Percentiles rank a stretch among this genome's conserved stretches.
Evolutionary conservation across 208 protist species (phyloP).

Genomic region (Trypanosoma scelopori): DNA sequence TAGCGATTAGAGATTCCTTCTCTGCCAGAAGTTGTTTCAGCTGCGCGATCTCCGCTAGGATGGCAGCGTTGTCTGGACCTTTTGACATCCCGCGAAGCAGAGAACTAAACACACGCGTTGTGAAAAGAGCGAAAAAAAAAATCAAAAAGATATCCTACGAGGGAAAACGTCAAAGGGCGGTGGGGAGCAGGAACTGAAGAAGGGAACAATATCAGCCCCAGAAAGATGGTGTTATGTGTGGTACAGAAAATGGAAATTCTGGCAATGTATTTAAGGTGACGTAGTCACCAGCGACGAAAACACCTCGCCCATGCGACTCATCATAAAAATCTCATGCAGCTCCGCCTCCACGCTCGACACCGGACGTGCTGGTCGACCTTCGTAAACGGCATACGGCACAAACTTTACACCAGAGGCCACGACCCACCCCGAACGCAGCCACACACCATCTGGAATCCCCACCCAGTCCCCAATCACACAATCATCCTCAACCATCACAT

Average conservation of each 20-base stretch:
- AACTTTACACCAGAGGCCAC: slow-evolving; percentile 54
- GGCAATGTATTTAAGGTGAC: background rate
- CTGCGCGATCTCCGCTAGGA: slow-evolving; percentile 68
- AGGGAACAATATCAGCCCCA: background rate
- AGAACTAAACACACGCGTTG: slow-evolving; percentile 17
- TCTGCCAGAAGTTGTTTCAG: slow-evolving; percentile 45
- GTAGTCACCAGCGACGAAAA: slow-evolving; percentile 1
- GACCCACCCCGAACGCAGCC: slow-evolving; percentile 46
- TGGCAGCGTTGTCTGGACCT: slow-evolving; percentile 26
- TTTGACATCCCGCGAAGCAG: slow-evolving; percentile 22
- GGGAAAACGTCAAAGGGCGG: background rate
- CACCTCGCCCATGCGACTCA: slow-evolving; percentile 39
- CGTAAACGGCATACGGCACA: slow-evolving; percentile 59
- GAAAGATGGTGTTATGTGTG: background rate
- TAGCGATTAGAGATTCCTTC: slow-evolving; percentile 43
- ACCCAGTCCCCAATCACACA: slow-evolving; percentile 56
- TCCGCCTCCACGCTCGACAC: slow-evolving; percentile 40
- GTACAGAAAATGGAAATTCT: background rate
- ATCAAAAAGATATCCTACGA: slow-evolving; percentile 1
- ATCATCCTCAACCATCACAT: slow-evolving; percentile 59
- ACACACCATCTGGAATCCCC: slow-evolving; percentile 59
- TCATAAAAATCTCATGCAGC: slow-evolving; percentile 40
- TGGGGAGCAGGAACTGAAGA: background rate
- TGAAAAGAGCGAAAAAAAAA: slow-evolving; percentile 4
- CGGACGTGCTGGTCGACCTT: slow-evolving; percentile 43